Base-by-base conservation (phyloP, 2,329 filamentous ascomycete species). In the Immersiporthe knoxdaviesiana region DNA sequence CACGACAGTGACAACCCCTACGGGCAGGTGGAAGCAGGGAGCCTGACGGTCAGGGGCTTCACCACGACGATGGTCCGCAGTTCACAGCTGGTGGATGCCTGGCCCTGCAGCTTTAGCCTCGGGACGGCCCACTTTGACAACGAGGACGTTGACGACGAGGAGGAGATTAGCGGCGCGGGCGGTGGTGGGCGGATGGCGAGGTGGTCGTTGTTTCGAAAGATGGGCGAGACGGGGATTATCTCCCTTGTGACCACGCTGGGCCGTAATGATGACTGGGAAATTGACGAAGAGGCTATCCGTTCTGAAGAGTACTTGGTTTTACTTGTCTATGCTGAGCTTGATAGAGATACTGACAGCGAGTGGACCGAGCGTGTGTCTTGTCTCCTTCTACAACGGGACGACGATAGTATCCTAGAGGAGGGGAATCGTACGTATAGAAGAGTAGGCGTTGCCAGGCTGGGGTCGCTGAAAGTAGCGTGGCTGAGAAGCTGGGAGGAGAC, bases 251-350 rank as follows among this genome's bases (percentile, higher is more conserved):
- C 58, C n/a, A 61, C 32, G 7, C 7, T 6, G 1, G 58, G 32
- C 30, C 4, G 11, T 6, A 8, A 39, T 4, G 32, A 37, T 14
- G 58, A 61, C n/a, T 61, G 58, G 58, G 32, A 61, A 18, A 37
- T 39, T n/a, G 58, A 61, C 3, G 16, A 61, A 35, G 58, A 41
- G 1, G 35, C 35, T 18, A 61, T 61, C 14, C 35, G 7, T 7
- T 35, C 35, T 21, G 58, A 27, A 21, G 32, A 35, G 14, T 61
- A 61, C 37, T 14, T 61, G 18, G 7, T 24, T 18, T 14, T 61
- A 2, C 58, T 61, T 24, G 58, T 61, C 32, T 32, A 61, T n/a
- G 58, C 58, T 12, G 58, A 61, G 10, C 16, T 61, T 39, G 58
- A 61, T 4, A 18, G 32, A 2, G 58, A n/a, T n/a, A n/a, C n/a